phyloP scores from a whole-genome alignment of 345 rosid genomes.

The Fremontodendron californicum region DNA sequence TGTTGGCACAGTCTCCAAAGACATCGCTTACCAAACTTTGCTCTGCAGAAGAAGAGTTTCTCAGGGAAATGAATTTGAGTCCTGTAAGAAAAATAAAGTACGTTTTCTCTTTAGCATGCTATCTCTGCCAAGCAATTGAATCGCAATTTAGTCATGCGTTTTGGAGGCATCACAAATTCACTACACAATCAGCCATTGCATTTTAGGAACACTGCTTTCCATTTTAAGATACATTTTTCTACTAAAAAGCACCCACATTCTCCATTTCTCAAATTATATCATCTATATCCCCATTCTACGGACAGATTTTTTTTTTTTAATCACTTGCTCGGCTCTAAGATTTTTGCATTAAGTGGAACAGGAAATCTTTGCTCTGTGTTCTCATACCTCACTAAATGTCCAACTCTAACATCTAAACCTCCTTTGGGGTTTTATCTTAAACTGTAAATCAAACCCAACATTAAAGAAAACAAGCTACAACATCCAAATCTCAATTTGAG shows the following conservation, averaged over 20 bases:
- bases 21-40: constrained; percentile 31
- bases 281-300: background rate
- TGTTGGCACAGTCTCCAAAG: background rate
- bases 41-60: constrained; percentile 34
- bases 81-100: constrained; percentile 21
- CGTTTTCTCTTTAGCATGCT: background rate
- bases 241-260: background rate
- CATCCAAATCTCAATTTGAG: background rate
- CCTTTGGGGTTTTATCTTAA: background rate
- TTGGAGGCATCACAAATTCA: background rate
- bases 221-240: background rate
- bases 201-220: background rate
- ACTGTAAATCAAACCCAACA: background rate
- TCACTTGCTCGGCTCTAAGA: background rate
- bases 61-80: constrained; percentile 17
- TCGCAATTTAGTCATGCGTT: background rate
- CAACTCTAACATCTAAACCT: background rate
- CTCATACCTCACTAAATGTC: background rate
- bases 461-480: background rate
- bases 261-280: background rate
- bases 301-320: background rate
- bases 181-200: background rate
- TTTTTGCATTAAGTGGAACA: background rate
- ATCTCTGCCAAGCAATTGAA: background rate
- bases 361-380: background rate